Percentiles rank a stretch among this genome's conserved stretches.
phyloP scores from a whole-genome alignment of 208 protist species.

The Trypanosoma lewisi region DNA sequence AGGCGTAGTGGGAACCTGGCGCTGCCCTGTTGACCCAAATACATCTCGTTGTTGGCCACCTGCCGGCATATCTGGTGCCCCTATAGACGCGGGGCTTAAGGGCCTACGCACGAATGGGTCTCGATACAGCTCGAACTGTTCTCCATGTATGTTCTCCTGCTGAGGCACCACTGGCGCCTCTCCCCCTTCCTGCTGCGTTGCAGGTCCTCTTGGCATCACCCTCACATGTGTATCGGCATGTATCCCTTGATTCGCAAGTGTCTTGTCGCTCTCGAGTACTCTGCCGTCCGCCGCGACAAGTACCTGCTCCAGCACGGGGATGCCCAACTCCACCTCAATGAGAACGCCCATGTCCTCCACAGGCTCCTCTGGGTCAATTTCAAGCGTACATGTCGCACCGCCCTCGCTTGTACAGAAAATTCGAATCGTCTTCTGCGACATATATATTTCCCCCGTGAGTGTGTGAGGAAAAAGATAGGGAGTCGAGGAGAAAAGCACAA shows the following conservation, averaged over 20 bases:
- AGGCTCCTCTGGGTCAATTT: slow-evolving; percentile 9
- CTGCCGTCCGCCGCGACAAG: slow-evolving; percentile 11
- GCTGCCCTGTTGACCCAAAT: neutral
- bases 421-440: slow-evolving; percentile 3
- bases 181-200: too few species aligned
- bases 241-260: slow-evolving; percentile 16
- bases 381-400: slow-evolving; percentile 4
- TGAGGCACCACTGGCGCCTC: too few species aligned
- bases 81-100: too few species aligned
- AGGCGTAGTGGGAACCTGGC: neutral
- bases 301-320: slow-evolving; percentile 14
- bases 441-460: neutral
- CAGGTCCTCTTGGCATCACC: neutral
- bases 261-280: slow-evolving; percentile 5
- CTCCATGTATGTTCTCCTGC: neutral
- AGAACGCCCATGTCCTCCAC: slow-evolving; percentile 19
- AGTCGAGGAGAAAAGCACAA: neutral
- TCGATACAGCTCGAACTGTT: neutral
- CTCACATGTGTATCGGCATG: slow-evolving; percentile 7
- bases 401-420: slow-evolving; percentile 11
- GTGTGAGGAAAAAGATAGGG: neutral
- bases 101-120: neutral
- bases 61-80: neutral
- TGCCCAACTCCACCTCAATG: slow-evolving; percentile 27
- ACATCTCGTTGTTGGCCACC: neutral